Conservation (phyloP, 2,329 filamentous ascomycete genomes). For the Drechmeria coniospora region DNA sequence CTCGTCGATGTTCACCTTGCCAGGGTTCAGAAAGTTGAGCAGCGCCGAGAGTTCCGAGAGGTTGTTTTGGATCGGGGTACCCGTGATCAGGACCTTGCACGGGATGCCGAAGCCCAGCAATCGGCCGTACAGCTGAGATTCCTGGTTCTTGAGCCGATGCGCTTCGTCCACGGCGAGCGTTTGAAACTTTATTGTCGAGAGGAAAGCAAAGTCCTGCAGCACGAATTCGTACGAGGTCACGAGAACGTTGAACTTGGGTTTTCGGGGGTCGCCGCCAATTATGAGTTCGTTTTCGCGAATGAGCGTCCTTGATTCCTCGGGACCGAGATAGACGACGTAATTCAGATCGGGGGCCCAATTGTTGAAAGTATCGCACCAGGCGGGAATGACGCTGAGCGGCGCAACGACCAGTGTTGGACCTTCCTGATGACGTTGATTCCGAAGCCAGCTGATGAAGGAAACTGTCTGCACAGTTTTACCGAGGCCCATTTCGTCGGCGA, state of each 20-base stretch:
- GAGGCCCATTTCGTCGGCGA: constrained; percentile 96
- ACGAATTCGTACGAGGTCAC: constrained; percentile 98
- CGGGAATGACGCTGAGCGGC: constrained; percentile 88
- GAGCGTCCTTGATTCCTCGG: constrained; percentile 68
- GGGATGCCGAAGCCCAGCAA: constrained; percentile 76
- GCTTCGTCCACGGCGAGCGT: constrained; percentile 93
- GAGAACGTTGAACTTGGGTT: constrained; percentile 93
- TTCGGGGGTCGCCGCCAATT: constrained; percentile 69
- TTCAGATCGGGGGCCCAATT: constrained; percentile 92
- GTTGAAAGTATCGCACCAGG: constrained; percentile 97
- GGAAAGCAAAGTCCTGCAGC: constrained; percentile 65
- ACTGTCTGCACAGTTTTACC: constrained; percentile 98
- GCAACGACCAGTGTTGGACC: constrained; percentile 96
- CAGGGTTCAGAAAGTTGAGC: constrained; percentile 95
- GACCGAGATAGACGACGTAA: constrained; percentile 92
- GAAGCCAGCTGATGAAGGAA: constrained; percentile 91
- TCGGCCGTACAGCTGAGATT: constrained; percentile 82
- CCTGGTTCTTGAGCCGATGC: constrained; percentile 88
- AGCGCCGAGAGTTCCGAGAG: constrained; percentile 81
- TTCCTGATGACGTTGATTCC: constrained; percentile 76
- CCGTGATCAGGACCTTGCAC: constrained; percentile 83
- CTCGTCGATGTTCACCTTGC: constrained; percentile 77
- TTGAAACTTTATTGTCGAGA: constrained; percentile 92
- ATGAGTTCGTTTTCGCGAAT: constrained; percentile 86
- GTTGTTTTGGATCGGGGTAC: constrained; percentile 95